Evolutionary conservation across 108 stramenopile genomes (phyloP).

Genomic region (Hondaea fermentalgiana): DNA sequence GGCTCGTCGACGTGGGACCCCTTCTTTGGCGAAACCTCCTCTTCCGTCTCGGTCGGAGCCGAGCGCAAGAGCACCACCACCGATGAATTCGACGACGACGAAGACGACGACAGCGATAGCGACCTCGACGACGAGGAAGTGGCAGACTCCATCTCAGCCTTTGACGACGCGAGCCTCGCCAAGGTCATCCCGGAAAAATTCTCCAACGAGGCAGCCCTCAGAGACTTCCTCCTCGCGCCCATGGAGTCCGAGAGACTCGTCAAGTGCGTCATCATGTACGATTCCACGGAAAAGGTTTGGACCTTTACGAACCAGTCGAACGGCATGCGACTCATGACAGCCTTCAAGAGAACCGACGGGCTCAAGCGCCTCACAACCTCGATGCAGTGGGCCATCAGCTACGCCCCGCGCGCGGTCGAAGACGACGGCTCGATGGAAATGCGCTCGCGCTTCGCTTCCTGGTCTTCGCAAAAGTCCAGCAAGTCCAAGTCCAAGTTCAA

Average conservation of each 20-base stretch:
- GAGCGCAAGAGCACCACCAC: not conserved
- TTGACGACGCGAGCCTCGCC: not conserved
- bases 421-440: not conserved
- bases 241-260: not conserved
- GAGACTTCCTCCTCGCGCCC: not conserved
- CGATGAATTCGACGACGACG: not conserved
- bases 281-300: not conserved
- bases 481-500: not conserved
- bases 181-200: not conserved
- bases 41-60: not conserved
- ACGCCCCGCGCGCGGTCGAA: not conserved
- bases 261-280: conserved; percentile 16
- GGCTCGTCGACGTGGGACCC: not conserved
- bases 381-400: conserved; percentile 13
- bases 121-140: conserved; percentile 11
- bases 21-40: not conserved
- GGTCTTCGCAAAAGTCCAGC: not conserved
- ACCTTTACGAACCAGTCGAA: conserved; percentile 8
- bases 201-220: not conserved
- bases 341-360: not conserved
- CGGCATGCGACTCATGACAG: not conserved
- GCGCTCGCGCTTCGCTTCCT: not conserved
- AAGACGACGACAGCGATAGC: not conserved
- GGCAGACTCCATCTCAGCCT: not conserved
- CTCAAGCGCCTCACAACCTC: conserved; percentile 2